Evolutionary conservation across 75 land plant species (phyloP).

Genomic region (Larix kaempferi): DNA sequence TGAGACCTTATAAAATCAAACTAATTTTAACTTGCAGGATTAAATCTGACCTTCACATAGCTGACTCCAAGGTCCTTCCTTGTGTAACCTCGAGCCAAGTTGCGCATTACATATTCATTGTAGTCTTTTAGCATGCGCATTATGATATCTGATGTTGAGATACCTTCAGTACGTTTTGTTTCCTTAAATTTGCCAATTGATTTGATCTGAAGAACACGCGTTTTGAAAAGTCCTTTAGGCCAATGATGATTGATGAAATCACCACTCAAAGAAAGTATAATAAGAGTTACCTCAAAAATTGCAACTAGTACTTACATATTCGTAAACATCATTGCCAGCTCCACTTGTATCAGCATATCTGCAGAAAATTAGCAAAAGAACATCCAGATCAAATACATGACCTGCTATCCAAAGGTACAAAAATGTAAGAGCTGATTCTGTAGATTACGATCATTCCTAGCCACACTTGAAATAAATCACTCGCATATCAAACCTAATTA

Average conservation of each 20-base stretch:
- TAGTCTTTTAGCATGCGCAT: slow-evolving; percentile 90
- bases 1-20: background rate
- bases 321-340: slow-evolving; percentile 91
- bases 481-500: background rate
- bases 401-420: background rate
- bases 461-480: background rate
- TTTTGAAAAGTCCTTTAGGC: background rate
- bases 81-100: slow-evolving; percentile 80
- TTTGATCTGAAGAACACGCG: slow-evolving; percentile 30
- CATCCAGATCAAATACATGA: background rate
- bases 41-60: slow-evolving; percentile 68
- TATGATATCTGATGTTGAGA: slow-evolving; percentile 85
- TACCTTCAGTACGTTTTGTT: slow-evolving; percentile 81
- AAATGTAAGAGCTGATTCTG: background rate
- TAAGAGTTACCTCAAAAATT: background rate
- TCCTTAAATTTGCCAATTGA: slow-evolving; percentile 75
- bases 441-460: background rate
- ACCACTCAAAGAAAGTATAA: background rate
- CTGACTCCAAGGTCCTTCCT: slow-evolving; percentile 85
- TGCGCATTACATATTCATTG: slow-evolving; percentile 88
- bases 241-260: background rate
- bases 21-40: background rate
- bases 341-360: slow-evolving; percentile 89
- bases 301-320: slow-evolving; percentile 57
- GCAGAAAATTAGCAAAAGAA: slow-evolving; percentile 16